Evolutionary conservation across 306 rosid genomes (phyloP).

Genomic region (Glycyrrhiza uralensis): DNA sequence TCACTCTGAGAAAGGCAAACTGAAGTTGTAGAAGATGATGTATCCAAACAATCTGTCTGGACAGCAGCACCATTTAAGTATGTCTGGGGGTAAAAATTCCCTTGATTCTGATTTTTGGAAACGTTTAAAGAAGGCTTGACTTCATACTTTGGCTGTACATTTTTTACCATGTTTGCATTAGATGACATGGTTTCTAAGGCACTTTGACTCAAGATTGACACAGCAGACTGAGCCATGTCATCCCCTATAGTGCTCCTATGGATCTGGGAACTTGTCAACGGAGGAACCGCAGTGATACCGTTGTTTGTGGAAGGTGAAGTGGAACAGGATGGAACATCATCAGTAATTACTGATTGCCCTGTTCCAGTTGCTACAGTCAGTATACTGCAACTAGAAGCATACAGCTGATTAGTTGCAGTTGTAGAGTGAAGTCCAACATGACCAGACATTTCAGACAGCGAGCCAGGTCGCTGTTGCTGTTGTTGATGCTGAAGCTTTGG

Average conservation of each 20-base stretch:
- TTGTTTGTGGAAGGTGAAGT: constrained; percentile 94
- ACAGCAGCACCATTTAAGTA: constrained; percentile 46
- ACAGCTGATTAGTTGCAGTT: constrained; percentile 47
- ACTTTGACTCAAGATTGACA: constrained; percentile 51
- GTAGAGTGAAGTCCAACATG: constrained; percentile 44
- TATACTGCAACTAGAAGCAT: constrained; percentile 47
- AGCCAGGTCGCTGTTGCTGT: constrained; percentile 58
- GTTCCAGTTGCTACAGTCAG: constrained; percentile 51
- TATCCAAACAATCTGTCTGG: constrained; percentile 86
- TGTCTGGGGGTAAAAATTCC: constrained; percentile 49
- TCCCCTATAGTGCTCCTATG: constrained; percentile 54
- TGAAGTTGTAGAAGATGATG: constrained; percentile 94
- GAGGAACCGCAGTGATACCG: constrained; percentile 52
- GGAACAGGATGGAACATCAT: constrained; percentile 88
- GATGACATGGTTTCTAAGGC: constrained; percentile 60
- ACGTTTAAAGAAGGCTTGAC: constrained; percentile 72
- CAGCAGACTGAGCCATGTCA: constrained; percentile 80
- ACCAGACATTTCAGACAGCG: constrained; percentile 52
- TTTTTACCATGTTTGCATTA: constrained; percentile 51
- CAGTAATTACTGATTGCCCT: constrained; percentile 77
- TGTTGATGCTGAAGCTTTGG: constrained; percentile 68
- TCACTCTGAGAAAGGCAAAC: constrained; percentile 81
- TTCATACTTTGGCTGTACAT: constrained; percentile 58
- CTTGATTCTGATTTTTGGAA: constrained; percentile 66
- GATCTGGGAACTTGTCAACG: constrained; percentile 41